These are phyloP conservation scores for Agastache rugosa DNA, from an alignment of 257 asterid genomes.

Conservation along the genomic window DNA sequence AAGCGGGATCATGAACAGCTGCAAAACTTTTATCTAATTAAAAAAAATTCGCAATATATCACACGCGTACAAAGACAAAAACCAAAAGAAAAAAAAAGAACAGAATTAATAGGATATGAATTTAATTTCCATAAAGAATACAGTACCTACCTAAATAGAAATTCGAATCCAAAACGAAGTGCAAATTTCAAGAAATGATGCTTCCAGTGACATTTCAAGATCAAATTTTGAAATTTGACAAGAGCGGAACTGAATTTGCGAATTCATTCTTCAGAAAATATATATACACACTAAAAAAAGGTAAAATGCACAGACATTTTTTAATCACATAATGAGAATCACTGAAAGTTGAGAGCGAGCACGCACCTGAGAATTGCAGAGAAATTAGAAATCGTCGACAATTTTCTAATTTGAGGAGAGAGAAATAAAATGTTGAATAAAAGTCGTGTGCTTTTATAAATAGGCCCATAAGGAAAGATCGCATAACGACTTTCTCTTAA, in stretches of 20 bases:
- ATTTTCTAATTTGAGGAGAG: slow-evolving; percentile 30
- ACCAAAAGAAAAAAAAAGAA: not conserved
- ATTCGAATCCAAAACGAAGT: slow-evolving; percentile 15
- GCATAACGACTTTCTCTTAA: not conserved
- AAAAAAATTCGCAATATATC: not conserved
- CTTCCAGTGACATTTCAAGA: slow-evolving; percentile 33
- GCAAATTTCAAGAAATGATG: slow-evolving; percentile 25
- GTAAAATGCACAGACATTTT: slow-evolving; percentile 10
- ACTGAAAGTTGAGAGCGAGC: slow-evolving; percentile 20
- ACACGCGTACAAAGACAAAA: not conserved
- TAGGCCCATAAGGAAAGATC: not conserved
- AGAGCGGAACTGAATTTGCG: slow-evolving; percentile 14
- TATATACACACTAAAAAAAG: not conserved
- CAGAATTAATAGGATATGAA: not conserved
- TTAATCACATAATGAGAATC: not conserved
- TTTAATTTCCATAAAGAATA: slow-evolving; percentile 1
- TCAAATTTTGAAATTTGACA: slow-evolving; percentile 25
- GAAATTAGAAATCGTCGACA: slow-evolving; percentile 20
- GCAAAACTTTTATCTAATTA: not conserved
- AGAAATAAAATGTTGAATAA: not conserved
- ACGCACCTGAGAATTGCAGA: slow-evolving; percentile 37
- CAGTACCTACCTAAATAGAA: slow-evolving; percentile 23
- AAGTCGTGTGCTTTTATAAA: not conserved
- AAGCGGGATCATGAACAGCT: slow-evolving; percentile 10
- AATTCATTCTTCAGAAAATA: slow-evolving; percentile 2